Percentiles rank a stretch among this genome's conserved stretches.
Conservation (phyloP, 805 yeast genomes). For the Suhomyces sp. region DNA sequence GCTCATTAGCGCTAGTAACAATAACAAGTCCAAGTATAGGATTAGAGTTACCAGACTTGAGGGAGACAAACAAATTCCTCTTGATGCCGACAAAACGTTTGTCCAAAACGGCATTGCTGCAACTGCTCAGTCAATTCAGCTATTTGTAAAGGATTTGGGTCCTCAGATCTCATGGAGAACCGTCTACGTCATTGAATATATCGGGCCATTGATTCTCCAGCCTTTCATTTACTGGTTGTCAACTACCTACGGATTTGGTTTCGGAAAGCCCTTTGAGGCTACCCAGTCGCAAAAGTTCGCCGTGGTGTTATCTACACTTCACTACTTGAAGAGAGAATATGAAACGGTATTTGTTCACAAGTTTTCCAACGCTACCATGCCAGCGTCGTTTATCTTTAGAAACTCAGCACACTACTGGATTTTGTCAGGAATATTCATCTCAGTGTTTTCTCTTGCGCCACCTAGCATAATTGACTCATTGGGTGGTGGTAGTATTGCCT, state of each 20-base stretch:
- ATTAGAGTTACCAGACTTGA: constrained; percentile 46
- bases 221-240: constrained; percentile 53
- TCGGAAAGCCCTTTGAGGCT: constrained; percentile 30
- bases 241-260: constrained; percentile 34
- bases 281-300: constrained; percentile 53
- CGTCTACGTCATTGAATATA: constrained; percentile 83
- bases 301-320: constrained; percentile 58
- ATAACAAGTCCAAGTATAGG: constrained; percentile 26
- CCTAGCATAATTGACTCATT: constrained; percentile 14
- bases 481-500: neutral
- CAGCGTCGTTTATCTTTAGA: constrained; percentile 78
- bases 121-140: constrained; percentile 29
- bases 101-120: constrained; percentile 43
- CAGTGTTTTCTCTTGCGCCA: constrained; percentile 46
- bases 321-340: constrained; percentile 82
- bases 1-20: constrained; percentile 44
- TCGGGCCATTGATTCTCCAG: constrained; percentile 86
- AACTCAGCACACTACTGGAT: constrained; percentile 92
- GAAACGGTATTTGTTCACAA: constrained; percentile 84
- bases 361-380: constrained; percentile 92
- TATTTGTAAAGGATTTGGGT: constrained; percentile 84
- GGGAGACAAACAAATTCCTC: constrained; percentile 37
- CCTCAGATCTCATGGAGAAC: constrained; percentile 90
- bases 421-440: constrained; percentile 65
- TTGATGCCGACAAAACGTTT: constrained; percentile 45